A percentile compares a stretch with the other conserved stretches of the same genome.
These are phyloP conservation scores for Ambrosiella beaveri DNA, from an alignment of 2,329 filamentous ascomycete species.

Conservation along the genomic window DNA sequence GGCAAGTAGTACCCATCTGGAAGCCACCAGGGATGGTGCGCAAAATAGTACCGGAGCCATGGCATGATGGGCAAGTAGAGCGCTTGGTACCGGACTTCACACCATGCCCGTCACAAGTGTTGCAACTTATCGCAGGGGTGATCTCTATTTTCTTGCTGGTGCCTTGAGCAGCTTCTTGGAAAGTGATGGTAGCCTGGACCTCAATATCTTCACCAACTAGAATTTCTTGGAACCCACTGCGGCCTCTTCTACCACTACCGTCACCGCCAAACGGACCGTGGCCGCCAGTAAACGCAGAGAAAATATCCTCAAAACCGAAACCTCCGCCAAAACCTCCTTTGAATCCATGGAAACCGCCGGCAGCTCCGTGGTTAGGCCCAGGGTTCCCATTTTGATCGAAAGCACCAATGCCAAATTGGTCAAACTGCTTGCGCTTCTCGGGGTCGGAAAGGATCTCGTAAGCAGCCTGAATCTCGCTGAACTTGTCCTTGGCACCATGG, in stretches of 20 bases:
- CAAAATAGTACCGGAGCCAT: conserved; percentile 71
- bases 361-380: conserved; percentile 21
- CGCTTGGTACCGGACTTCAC: conserved; percentile 65
- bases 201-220: conserved; percentile 93
- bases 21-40: conserved; percentile 87
- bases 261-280: conserved; percentile 39
- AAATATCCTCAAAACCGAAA: conserved; percentile 93
- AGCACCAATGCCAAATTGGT: conserved; percentile 74
- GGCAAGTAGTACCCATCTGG: conserved; percentile 86
- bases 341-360: conserved; percentile 44
- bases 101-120: conserved; percentile 67
- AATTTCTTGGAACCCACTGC: conserved; percentile 60
- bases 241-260: conserved; percentile 25
- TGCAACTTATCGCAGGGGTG: conserved; percentile 64
- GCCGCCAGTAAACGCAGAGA: conserved; percentile 60
- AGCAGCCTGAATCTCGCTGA: conserved; percentile 78
- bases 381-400: conserved; percentile 62
- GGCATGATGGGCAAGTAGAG: conserved; percentile 59
- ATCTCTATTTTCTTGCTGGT: conserved; percentile 75
- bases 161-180: conserved; percentile 91
- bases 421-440: conserved; percentile 82
- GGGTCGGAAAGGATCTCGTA: conserved; percentile 89
- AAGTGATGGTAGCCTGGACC: conserved; percentile 79
- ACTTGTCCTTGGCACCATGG: conserved; percentile 78
- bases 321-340: conserved; percentile 55